Evolutionary conservation across 2,329 filamentous ascomycete genomes (phyloP), one percentile per base, ranked within the genome.

Genomic region (Huntiella decipiens): DNA sequence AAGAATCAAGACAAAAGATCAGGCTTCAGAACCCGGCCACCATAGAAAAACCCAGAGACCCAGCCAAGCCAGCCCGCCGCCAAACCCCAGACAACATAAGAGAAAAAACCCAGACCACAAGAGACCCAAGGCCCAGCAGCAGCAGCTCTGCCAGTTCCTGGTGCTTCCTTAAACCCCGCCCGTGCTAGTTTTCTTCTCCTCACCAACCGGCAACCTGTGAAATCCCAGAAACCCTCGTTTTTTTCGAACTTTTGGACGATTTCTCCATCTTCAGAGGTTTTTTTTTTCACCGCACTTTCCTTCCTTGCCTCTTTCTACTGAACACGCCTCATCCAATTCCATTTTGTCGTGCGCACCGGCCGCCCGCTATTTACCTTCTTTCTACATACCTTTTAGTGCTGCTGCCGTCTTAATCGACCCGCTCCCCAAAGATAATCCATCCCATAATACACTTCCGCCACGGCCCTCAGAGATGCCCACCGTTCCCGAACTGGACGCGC

Each of bases 401-500:
- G 38, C 37, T 22, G 32, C 42, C 40, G 32, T 22, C 34, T 35
- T 41, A 31, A 31, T 16, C 47, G 38, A 32, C 36, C 42, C 42
- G 36, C 31, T 39, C 38, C 22, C 22, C 32, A 37, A 38, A 22
- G 22, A 38, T 28, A 28, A 31, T n/a, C 31, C 22, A 33, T 34
- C n/a, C 31, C 31, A 43, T 43, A 13, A 43, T 16, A 7, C 13
- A 35, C 40, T 32, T 45, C 41, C 33, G 19, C 32, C 38, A 56
- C 56, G 55, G 55, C 66, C 47, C 38, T 13, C 35, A 49, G 44
- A 61, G 63, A 79, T 79, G 76, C 68, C 75, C 61, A 69, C 82
- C 58, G 88, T 98, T 65, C 77, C 82, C 64, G 91, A 98, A 77
- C 78, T 98, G 70, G 91, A 98, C 75, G 79, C 73, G 64, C 91